Percentiles rank a stretch among this genome's conserved stretches.
Conservation (phyloP, 371 early-diverging fungal species). For the Mortierella sp. region DNA sequence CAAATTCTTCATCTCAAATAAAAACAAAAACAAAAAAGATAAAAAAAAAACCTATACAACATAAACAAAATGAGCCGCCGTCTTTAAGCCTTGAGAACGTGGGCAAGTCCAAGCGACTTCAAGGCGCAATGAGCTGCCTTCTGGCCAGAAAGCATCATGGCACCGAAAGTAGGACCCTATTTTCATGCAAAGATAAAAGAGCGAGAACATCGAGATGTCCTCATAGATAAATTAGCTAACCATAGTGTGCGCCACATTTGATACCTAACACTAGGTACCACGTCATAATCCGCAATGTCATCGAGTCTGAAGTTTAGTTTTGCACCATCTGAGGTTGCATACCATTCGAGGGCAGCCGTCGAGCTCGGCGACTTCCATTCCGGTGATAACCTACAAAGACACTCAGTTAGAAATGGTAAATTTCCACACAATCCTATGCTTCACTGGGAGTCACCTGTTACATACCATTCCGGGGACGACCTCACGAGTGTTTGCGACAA, state of each 20-base stretch:
- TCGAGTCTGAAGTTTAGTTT: not conserved
- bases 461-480: slow-evolving; percentile 78
- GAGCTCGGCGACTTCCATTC: slow-evolving; percentile 79
- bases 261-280: too few relatives aligned
- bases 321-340: slow-evolving; percentile 16
- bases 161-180: slow-evolving; percentile 78
- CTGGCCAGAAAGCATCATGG: slow-evolving; percentile 80
- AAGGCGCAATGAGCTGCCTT: slow-evolving; percentile 76
- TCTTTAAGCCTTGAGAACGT: slow-evolving; percentile 39
- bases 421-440: not conserved
- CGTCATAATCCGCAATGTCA: too few relatives aligned
- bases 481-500: slow-evolving; percentile 78
- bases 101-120: slow-evolving; percentile 53
- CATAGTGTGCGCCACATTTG: not conserved
- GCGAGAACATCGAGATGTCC: slow-evolving; percentile 25
- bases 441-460: not conserved
- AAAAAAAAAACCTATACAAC: slow-evolving; percentile 9
- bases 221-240: slow-evolving; percentile 13
- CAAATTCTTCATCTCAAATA: slow-evolving; percentile 22
- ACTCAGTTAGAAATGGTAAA: slow-evolving; percentile 37
- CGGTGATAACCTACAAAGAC: slow-evolving; percentile 61
- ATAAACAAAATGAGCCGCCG: not conserved
- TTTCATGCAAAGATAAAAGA: not conserved
- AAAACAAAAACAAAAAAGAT: slow-evolving; percentile 9
- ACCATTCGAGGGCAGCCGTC: slow-evolving; percentile 73